phyloP scores from a whole-genome alignment of 2,329 filamentous ascomycete species.

The Xylariaceae sp. region DNA sequence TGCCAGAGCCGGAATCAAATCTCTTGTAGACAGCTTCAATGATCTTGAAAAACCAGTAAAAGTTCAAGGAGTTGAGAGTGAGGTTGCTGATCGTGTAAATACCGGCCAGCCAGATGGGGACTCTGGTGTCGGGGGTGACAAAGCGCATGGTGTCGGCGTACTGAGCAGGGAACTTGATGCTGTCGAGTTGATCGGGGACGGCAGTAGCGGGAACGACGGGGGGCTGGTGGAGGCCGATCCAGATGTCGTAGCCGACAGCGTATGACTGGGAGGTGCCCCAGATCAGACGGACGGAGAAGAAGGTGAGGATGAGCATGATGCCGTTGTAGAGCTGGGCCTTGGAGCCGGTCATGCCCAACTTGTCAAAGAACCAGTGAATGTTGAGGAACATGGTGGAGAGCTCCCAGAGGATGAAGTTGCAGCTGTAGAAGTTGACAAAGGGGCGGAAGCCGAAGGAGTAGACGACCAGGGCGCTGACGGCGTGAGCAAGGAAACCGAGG shows the following conservation, averaged over 20 bases:
- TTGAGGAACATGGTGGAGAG: slow-evolving; percentile 82
- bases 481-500: slow-evolving; percentile 72
- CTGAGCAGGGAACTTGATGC: slow-evolving; percentile 32
- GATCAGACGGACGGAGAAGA: slow-evolving; percentile 72
- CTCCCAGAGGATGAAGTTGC: slow-evolving; percentile 82
- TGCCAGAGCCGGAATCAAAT: slow-evolving; percentile 52
- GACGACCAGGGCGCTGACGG: slow-evolving; percentile 67
- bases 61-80: slow-evolving; percentile 70
- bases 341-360: slow-evolving; percentile 74
- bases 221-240: slow-evolving; percentile 48
- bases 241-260: slow-evolving; percentile 68
- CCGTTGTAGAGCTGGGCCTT: slow-evolving; percentile 74
- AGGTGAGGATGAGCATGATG: slow-evolving; percentile 64
- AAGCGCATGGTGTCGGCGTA: slow-evolving; percentile 48
- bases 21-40: slow-evolving; percentile 72
- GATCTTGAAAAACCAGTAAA: slow-evolving; percentile 88
- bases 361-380: slow-evolving; percentile 90
- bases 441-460: slow-evolving; percentile 77
- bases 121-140: slow-evolving; percentile 42
- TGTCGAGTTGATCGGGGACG: slow-evolving; percentile 30
- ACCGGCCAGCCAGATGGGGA: slow-evolving; percentile 67
- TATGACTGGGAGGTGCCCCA: slow-evolving; percentile 73
- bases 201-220: slow-evolving; percentile 32
- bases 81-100: slow-evolving; percentile 69
- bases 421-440: slow-evolving; percentile 79